Evolutionary conservation across 768 basidiomycete species (phyloP), one percentile per base, ranked within the genome.

Genomic region (Sutorius australiensis): DNA sequence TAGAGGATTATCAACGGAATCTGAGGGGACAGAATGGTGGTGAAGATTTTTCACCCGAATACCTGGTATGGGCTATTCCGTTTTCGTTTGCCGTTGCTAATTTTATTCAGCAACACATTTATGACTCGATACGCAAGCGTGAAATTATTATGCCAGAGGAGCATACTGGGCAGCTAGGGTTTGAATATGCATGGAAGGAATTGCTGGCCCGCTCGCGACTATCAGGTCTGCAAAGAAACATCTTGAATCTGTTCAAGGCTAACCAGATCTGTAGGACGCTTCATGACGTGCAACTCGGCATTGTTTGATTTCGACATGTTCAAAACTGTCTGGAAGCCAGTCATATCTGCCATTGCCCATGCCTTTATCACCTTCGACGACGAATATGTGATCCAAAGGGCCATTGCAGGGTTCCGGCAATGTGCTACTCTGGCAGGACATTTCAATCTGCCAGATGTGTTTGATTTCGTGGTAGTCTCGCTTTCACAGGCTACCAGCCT

Each of bases 101-200:
- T 44, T 10, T 51, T 34, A 24, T 27, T 64, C 32, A 97, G 95
- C 83, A 86, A 75, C 79, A 79, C 40, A 92, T 98, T 47, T 98
- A 92, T 59, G 94, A 98, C 60, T 93, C 91, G 1, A 97, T 99
- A 62, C 84, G 89, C 48, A 94, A 89, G 71, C 78, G 85, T 39
- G 97, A 99, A 73, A 98, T 99, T 50, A 80, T 98, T 46, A 88
- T 99, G 84, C 95, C 97, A 0, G 94, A 98, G 70, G 97, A 99
- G 61, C 97, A 99, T 63, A 89, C 86, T 9, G 97, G 95, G 2
- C 92, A 92, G 65, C 80, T 95, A 41, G 97, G 97, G 9, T 99
- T 99, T 67, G 97, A 98, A 61, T 97, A 95, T 67, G 95, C 97
- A 16, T 99, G 97, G 97, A 98, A 97, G 67, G 94, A 98, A 61